A percentile compares a stretch with the other conserved stretches of the same genome.
phyloP scores from a whole-genome alignment of 2,329 filamentous ascomycete genomes.

The Diaporthe aspalathi region DNA sequence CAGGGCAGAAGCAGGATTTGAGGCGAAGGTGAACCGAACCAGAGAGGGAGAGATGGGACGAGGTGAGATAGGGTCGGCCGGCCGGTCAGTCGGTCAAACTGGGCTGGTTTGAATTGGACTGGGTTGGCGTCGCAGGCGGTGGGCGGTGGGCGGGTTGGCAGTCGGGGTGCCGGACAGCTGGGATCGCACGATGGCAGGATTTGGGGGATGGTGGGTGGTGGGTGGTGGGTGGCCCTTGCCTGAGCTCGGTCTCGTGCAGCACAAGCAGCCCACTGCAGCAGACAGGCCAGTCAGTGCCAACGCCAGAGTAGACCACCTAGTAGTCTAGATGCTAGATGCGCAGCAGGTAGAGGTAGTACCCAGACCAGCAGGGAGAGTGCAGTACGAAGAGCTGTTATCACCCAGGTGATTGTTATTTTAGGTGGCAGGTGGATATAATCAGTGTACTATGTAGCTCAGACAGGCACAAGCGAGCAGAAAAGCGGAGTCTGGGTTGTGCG shows the following conservation, averaged over 20 bases:
- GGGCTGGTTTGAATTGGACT: not conserved
- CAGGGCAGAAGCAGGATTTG: conserved; percentile 17
- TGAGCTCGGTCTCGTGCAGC: not conserved
- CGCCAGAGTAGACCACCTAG: too few relatives aligned
- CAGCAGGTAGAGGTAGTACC: not conserved
- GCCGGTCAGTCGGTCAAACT: conserved; percentile 14
- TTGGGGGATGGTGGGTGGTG: too few relatives aligned
- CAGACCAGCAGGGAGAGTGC: not conserved
- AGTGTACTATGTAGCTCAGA: too few relatives aligned
- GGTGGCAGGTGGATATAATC: conserved; percentile 1
- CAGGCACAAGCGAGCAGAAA: conserved; percentile 7
- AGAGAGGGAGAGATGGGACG: conserved; percentile 28
- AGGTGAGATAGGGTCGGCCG: conserved; percentile 30
- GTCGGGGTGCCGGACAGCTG: conserved; percentile 25
- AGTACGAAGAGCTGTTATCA: not conserved
- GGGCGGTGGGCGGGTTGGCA: conserved; percentile 8
- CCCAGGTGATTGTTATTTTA: conserved; percentile 1
- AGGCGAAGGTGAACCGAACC: conserved; percentile 18
- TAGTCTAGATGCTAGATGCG: too few relatives aligned
- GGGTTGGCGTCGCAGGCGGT: conserved; percentile 8
- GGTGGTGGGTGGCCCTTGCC: not conserved
- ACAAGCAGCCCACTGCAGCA: not conserved
- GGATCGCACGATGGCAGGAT: conserved; percentile 8
- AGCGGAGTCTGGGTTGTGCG: conserved; percentile 19
- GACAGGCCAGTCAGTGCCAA: too few relatives aligned